Evolutionary conservation across 345 rosid species (phyloP).

Genomic region (Citropsis articulata): DNA sequence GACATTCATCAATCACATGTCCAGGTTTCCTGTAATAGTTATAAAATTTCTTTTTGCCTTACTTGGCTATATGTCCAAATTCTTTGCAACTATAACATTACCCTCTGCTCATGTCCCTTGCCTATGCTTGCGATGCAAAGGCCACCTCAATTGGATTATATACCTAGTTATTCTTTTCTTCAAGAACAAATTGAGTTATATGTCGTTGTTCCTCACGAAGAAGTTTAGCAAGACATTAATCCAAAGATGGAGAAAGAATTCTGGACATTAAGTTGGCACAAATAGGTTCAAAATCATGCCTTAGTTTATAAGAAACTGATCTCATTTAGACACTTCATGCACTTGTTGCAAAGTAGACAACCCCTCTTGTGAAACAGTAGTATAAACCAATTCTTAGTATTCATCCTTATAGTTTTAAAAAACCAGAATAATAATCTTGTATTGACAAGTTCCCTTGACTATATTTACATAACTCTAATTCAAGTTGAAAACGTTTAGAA

Average conservation of each 20-base stretch:
- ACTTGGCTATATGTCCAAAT: no score
- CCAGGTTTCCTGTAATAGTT: no score
- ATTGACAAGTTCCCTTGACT: no score
- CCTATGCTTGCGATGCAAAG: neutral
- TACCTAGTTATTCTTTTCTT: neutral
- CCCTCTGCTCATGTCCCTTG: neutral
- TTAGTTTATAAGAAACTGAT: neutral
- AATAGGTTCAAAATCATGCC: neutral
- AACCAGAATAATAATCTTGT: no score
- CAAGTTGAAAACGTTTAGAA: no score
- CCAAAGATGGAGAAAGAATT: neutral
- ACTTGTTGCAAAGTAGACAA: neutral
- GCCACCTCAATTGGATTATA: neutral
- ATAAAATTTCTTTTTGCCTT: no score
- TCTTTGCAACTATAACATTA: conserved; percentile 6
- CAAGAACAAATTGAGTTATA: neutral
- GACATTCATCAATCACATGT: no score
- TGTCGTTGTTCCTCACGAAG: neutral
- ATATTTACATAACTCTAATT: no score
- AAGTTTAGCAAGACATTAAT: neutral
- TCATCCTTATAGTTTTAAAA: neutral
- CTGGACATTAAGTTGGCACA: neutral
- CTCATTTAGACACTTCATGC: neutral
- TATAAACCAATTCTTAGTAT: neutral
- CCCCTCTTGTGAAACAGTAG: neutral